Base-by-base conservation (phyloP, 108 stramenopile genomes). In the Cyclotella sp. region DNA sequence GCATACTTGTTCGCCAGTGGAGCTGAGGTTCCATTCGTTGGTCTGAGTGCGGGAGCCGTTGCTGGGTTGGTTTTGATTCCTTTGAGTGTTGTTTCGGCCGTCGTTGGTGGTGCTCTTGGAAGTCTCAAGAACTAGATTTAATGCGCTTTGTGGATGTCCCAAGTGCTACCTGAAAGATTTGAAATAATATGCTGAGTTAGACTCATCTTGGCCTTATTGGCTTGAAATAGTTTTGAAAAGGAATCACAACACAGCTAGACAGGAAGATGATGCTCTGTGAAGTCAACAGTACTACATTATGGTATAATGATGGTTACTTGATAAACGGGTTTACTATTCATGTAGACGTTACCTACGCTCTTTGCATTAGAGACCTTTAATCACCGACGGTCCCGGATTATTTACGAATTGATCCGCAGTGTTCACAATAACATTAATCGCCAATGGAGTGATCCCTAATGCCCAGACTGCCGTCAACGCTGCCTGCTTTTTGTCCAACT, bases 1-100 rank as follows among this genome's bases (percentile, higher is more conserved):
- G 78, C 61, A 21, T 74, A 29, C 45, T 76, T 95, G 47, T 54
- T 91, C 45, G 84, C 81, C 47, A 89, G 68, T 49, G 69, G 84
- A 63, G 93, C 81, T 45, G 88, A 91, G 75, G 62, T 93, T 81
- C 93, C 93, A 43, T 93, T 93, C 70, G 51, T 93, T 53, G 93
- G 93, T 41, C 75, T 93, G 63, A 73, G 83, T 39, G 90, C 90
- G 27, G 93, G 88, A 34, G 70, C 66, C 34, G 49, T 84, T 24
- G 65, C 67, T 73, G 93, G 93, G 39, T 85, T 93, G 60, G 54
- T 90, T 54, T 79, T 94, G 58, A 77, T 94, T 59, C 93, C 93
- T 12, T 81, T 90, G 79, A 57, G 87, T 51, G 86, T 72, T 40
- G 89, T 82, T 30, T 65, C 73, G 14, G 93, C 84, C 12, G 90